Evolutionary conservation across 2,329 filamentous ascomycete species (phyloP).

Genomic region (Elsinoe batatas): DNA sequence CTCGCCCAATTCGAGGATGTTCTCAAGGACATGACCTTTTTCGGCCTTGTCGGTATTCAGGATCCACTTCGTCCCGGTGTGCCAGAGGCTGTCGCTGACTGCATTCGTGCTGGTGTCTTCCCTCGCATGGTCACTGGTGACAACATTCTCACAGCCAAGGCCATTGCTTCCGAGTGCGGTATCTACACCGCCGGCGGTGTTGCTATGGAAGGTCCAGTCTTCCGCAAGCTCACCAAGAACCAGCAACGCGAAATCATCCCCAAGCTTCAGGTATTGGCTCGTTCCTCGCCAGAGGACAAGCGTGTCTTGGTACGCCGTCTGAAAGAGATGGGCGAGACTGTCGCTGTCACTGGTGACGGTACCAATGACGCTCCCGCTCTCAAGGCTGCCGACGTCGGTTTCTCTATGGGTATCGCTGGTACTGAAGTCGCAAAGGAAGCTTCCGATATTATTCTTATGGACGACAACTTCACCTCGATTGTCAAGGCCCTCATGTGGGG

Average conservation of each 20-base stretch:
- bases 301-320: slow-evolving; percentile 54
- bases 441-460: slow-evolving; percentile 52
- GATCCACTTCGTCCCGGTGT: slow-evolving; percentile 63
- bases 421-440: slow-evolving; percentile 56
- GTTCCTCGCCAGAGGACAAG: slow-evolving; percentile 62
- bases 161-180: slow-evolving; percentile 64
- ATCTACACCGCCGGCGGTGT: slow-evolving; percentile 42
- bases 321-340: slow-evolving; percentile 55
- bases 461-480: slow-evolving; percentile 54
- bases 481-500: slow-evolving; percentile 55
- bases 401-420: slow-evolving; percentile 58
- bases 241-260: slow-evolving; percentile 48
- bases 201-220: slow-evolving; percentile 37
- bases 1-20: slow-evolving; percentile 58
- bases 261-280: slow-evolving; percentile 56
- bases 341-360: slow-evolving; percentile 57
- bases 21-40: slow-evolving; percentile 62
- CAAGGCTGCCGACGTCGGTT: slow-evolving; percentile 57
- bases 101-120: slow-evolving; percentile 57
- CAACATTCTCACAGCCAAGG: slow-evolving; percentile 61
- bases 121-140: slow-evolving; percentile 69
- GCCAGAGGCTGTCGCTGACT: slow-evolving; percentile 55
- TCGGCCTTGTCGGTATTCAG: slow-evolving; percentile 64
- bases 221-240: slow-evolving; percentile 32
- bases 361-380: slow-evolving; percentile 58